Percentiles rank a stretch among this genome's conserved stretches.
phyloP scores from a whole-genome alignment of 345 rosid genomes.

The Diplotaxis tenuifolia region DNA sequence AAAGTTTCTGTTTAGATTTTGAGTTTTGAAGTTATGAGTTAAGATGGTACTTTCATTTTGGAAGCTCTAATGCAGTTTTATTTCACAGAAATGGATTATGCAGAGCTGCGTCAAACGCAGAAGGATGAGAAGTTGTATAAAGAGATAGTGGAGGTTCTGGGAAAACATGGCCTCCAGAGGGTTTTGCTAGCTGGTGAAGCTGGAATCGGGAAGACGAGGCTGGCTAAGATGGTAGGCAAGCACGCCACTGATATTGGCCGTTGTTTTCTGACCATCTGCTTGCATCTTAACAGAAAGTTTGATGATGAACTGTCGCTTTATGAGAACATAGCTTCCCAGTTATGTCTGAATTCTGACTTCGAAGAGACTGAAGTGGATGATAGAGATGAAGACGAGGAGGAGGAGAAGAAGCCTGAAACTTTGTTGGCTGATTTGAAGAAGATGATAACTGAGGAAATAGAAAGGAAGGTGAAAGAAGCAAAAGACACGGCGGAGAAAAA shows the following conservation, averaged over 20 bases:
- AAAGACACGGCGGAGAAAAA: background rate
- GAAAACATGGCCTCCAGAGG: background rate
- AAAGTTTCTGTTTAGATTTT: no score
- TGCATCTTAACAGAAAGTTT: constrained; percentile 30
- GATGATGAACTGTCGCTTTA: constrained; percentile 16
- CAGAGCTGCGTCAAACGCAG: background rate
- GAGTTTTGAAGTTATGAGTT: background rate
- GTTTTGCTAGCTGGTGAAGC: constrained; percentile 35
- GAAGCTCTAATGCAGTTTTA: background rate
- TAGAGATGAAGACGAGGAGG: constrained; percentile 32
- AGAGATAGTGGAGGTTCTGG: background rate
- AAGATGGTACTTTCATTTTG: background rate
- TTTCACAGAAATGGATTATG: background rate
- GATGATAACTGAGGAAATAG: background rate
- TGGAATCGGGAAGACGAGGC: constrained; percentile 57
- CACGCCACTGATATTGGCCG: background rate
- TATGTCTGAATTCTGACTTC: constrained; percentile 24
- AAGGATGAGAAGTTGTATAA: background rate
- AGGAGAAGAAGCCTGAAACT: background rate
- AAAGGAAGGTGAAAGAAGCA: background rate
- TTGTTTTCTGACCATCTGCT: constrained; percentile 38
- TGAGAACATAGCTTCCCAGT: constrained; percentile 43
- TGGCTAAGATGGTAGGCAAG: constrained; percentile 34
- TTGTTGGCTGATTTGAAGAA: background rate
- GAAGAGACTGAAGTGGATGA: constrained; percentile 40